Base-by-base conservation (phyloP, 495 filamentous ascomycete genomes). In the Penicillium bovifimosum region DNA sequence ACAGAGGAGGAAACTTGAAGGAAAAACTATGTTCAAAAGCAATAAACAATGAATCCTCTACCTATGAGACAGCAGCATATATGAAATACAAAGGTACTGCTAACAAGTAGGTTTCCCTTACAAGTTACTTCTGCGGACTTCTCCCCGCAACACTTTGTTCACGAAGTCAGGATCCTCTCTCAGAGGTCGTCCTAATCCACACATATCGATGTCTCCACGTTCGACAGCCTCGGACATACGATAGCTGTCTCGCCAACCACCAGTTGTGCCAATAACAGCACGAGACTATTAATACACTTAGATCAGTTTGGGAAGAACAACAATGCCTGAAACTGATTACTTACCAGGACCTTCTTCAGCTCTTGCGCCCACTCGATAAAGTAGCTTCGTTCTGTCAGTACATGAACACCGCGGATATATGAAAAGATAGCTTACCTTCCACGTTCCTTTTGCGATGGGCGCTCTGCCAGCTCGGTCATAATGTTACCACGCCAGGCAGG, bases 401-500 rank as follows among this genome's bases (percentile, higher is more conserved):
- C 9, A 16, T 39, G 5, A 11, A 16, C 14, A 20, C 16, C 3
- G 14, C 1, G 14, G 10, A 3, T 26, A 13, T 24, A 16, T 2
- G 6, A 2, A 16, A 14, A 3, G n/a, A 6, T 1, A 28, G 33
- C 47, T 18, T 41, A 56, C 47, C 46, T 56, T 36, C 54, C 54
- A 17, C 54, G 28, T 38, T 52, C 54, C 7, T 56, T 56, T 27
- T 56, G 54, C 1, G 54, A 56, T 16, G 54, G 48, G 18, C 54
- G 32, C 28, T 54, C 56, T 8, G 50, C 56, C 10, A 59, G 33
- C 27, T 54, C 41, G n/a, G 26, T 51, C 51, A 59, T 54, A 26
- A 56, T 56, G 16, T 59, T 54, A 28, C 56, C 56, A 42, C 56
- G 54, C 56, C 56, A 59, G 11, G 56, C 56, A 20, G 56, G 56